Base-by-base conservation (phyloP, 345 rosid genomes). In the Brassica nigra region DNA sequence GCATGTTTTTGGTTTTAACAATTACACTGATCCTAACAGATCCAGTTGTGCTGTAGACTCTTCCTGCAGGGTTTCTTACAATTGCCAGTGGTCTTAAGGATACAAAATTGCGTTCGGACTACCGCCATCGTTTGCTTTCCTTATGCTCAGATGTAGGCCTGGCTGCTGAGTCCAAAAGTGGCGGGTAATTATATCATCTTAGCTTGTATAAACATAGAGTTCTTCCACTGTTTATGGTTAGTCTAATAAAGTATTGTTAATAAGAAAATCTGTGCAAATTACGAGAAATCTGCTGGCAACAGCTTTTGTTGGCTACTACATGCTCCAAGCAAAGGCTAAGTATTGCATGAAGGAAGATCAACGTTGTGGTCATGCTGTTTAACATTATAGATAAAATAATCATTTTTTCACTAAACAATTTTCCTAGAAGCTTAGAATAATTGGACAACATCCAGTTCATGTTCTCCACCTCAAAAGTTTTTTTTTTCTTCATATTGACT, bases 101-200 rank as follows among this genome's bases (percentile, higher is more conserved):
- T 83, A 70, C 80, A 49, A 92, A 88, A 78, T 77, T 96, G 87
- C 95, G 97, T 42, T 85, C 93, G 31, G 99, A 96, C 83, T 93
- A 84, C 81, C 97, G 95, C 67, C 95, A 93, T 81, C 97, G 98
- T 39, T 83, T 93, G 87, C 86, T 96, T 70, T 90, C 97, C 83
- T 88, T 96, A 83, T 96, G 99, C 86, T 96, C 99, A 65, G 98
- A 96, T 86, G 95, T 93, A 72, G 97, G 98, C 82, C 80, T 96
- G 86, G 96, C 93, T 67, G 97, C 97, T 74, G 99, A 96, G 89
- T 89, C 97, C 67, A 90, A 89, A 86, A 89, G 91, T 89, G 97
- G 97, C 88, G 89, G 97, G 99, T 96, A 77, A 44, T 29, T 62
- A 68, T 80, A 61, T 70, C 27, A 62, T 75, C 42, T 72, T 59